Base-by-base conservation (phyloP, 2,329 filamentous ascomycete genomes). In the Apiospora pterosperma region DNA sequence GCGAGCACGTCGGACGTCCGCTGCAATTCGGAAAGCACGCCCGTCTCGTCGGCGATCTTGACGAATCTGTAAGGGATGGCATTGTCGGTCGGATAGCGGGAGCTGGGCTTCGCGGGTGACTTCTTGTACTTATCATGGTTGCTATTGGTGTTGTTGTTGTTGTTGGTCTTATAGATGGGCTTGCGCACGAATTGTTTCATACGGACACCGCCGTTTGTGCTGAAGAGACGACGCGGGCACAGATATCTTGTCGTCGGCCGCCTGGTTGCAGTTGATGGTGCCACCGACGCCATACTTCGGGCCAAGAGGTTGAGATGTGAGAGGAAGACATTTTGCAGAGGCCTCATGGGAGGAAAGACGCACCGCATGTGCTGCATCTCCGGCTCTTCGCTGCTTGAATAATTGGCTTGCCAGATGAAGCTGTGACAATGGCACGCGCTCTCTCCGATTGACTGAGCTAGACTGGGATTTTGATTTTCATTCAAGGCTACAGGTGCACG, bases 61-160 rank as follows among this genome's bases (percentile, higher is more conserved):
- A 77, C 74, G 41, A 77, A 76, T 7, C 67, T 68, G 71, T 69
- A 70, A 1, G 67, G 69, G 62, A 88, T 88, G 60, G 82, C 80
- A 19, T 78, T 69, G 77, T 88, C 79, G 72, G 78, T 78, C 39
- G 78, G 78, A 42, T 38, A 63, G 31, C 63, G 63, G 14, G 36
- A 41, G 12, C 8, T 36, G 23, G 61, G 34, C 44, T 21, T 41
- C 58, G 16, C 14, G 39, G 63, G 31, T 14, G 74, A 77, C 63
- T 79, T 76, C 67, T 77, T 60, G 16, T 79, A 75, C 67, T 77
- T 60, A 12, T 28, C 34, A 11, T n/a, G n/a, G n/a, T n/a, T n/a
- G n/a, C n/a, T 25, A 14, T 36, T 36, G 7, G 10, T 19, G 7
- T 55, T 55, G 48, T 31, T 31, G 2, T 31, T 31, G 25, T 38